Percentiles rank a stretch among this genome's conserved stretches.
phyloP scores from a whole-genome alignment of 306 rosid species.

The Quillaja saponaria region DNA sequence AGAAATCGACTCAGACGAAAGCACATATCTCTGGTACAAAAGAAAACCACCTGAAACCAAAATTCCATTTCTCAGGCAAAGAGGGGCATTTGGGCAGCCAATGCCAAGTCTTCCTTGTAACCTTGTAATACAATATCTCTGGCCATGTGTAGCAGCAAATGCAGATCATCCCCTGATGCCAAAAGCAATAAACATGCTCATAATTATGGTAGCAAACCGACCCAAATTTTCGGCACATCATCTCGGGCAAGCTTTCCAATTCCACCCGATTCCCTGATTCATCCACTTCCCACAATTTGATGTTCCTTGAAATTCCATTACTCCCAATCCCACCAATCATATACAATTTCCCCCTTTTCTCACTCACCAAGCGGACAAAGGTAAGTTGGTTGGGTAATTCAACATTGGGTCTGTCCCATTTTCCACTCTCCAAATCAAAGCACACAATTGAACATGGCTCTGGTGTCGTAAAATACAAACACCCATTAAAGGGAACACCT shows the following conservation, averaged over 20 bases:
- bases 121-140: constrained; percentile 76
- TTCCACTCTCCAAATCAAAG: constrained; percentile 63
- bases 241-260: constrained; percentile 65
- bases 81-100: constrained; percentile 87
- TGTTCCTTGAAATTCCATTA: constrained; percentile 73
- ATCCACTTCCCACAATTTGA: constrained; percentile 67
- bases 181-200: constrained; percentile 84
- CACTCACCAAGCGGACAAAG: constrained; percentile 64
- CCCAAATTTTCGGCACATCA: constrained; percentile 70
- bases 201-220: constrained; percentile 90
- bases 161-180: constrained; percentile 89
- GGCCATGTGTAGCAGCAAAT: constrained; percentile 93
- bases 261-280: constrained; percentile 59
- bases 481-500: constrained; percentile 49
- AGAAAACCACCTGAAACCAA: constrained; percentile 90
- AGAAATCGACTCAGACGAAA: constrained; percentile 7
- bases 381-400: constrained; percentile 52
- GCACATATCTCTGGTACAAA: constrained; percentile 71
- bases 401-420: constrained; percentile 45
- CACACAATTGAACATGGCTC: constrained; percentile 67
- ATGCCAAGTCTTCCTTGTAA: constrained; percentile 79
- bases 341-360: constrained; percentile 49
- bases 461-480: constrained; percentile 60
- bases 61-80: constrained; percentile 73
- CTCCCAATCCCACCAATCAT: constrained; percentile 81